Base-by-base conservation (phyloP, 805 yeast genomes). In the Grigorovia transvaalensis region DNA sequence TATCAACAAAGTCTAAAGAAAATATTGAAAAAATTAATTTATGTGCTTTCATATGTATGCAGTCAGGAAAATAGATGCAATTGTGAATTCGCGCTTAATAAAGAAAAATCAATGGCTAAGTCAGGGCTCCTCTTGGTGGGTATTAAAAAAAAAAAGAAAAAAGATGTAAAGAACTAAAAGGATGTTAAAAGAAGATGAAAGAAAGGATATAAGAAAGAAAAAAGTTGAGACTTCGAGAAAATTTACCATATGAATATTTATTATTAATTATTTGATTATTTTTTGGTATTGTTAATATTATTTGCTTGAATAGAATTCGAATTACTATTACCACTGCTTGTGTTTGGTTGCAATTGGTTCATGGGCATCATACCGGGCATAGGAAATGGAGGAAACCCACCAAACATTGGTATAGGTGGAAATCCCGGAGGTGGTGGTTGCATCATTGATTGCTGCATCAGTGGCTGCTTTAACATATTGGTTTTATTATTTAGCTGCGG, bases 351-450 rank as follows among this genome's bases (percentile, higher is more conserved):
- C 20, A 45, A 30, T 27, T 58, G 69, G 52, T 64, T 71, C 70
- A 70, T 68, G 47, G 70, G 70, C 70, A 62, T 67, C 70, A 66
- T 64, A 47, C 68, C 68, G 45, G 69, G 68, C 60, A 67, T 67
- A 17, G 69, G 69, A 47, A 67, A 63, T 20, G 70, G 67, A 20
- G 69, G 59, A 43, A 66, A 65, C 12, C 69, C 69, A 17, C 69
- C 69, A 54, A 65, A 65, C 70, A 67, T 66, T 15, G 69, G 65
- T 20, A 63, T 55, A 17, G 65, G 59, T 18, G 64, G 69, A 43
- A 65, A 63, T 13, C 62, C 65, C 2, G 64, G 59, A n/a, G 66
- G 66, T 19, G 62, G 60, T 52, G 48, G 23, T n/a, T 48, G 33
- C 47, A 46, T 30, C 27, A 46, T 42, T 20, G 48, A 33, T 30